These are phyloP conservation scores for Protomyces arabidopsidicola DNA, from an alignment of 1,139 yeast genomes.

Conservation along the genomic window DNA sequence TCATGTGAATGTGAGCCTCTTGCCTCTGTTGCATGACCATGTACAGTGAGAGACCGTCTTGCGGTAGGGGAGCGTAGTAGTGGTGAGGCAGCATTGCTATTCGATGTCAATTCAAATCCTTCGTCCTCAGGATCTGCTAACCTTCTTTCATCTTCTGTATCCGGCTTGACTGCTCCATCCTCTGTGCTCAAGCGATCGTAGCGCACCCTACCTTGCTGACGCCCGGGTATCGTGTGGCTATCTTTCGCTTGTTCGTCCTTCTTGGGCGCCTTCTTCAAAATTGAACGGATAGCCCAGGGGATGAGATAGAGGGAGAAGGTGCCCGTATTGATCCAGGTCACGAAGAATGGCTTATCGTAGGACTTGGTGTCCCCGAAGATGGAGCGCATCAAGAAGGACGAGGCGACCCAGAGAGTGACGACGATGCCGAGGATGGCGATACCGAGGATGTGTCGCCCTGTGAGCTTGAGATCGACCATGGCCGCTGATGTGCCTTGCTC, in stretches of 20 bases:
- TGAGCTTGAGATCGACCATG: slow-evolving; percentile 9
- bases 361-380: slow-evolving; percentile 39
- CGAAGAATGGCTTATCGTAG: slow-evolving; percentile 86
- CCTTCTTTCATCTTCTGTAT: not conserved
- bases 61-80: not conserved
- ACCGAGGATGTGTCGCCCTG: slow-evolving; percentile 31
- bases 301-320: slow-evolving; percentile 72
- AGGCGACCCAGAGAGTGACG: slow-evolving; percentile 34
- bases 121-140: not conserved
- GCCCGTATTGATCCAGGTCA: slow-evolving; percentile 85
- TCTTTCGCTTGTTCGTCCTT: not conserved
- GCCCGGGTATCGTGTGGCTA: not conserved
- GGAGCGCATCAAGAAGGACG: slow-evolving; percentile 33
- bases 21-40: not conserved
- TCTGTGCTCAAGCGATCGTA: not conserved
- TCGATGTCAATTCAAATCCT: not conserved
- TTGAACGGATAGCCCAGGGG: slow-evolving; percentile 44
- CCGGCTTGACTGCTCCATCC: not conserved
- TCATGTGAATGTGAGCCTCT: not conserved
- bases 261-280: not conserved
- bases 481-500: not conserved
- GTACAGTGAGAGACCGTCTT: not conserved
- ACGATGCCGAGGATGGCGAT: slow-evolving; percentile 32
- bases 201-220: slow-evolving; percentile 1
- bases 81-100: not conserved